Base-by-base conservation (phyloP, 306 rosid species). In the Mimosa bimucronata region DNA sequence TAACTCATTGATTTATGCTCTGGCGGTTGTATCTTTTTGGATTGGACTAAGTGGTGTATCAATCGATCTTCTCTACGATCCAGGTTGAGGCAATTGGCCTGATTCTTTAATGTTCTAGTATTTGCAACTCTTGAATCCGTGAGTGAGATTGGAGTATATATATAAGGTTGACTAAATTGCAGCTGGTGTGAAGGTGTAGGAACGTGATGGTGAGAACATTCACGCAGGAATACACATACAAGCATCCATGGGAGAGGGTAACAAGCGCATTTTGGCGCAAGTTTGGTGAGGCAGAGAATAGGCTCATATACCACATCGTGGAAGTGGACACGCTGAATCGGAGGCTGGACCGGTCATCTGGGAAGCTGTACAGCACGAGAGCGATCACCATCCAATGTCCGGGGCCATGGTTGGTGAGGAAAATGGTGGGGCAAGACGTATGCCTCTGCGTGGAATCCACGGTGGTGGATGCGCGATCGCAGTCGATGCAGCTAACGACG, bases 231-330 rank as follows among this genome's bases (percentile, higher is more conserved):
- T 79, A 94, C 87, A 78, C 89, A 8, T 91, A 90, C 87, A 89
- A 86, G 79, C 98, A 94, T 83, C 97, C 98, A 1, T 94, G 98
- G 97, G 95, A 94, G 68, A 74, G 97, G 75, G 98, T 92, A 57
- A 91, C 90, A 50, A 85, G 90, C 44, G 97, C 97, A 23, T 90
- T 97, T 11, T 92, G 97, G 97, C 94, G 93, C 78, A 94, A 94
- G 82, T 94, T 92, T 81, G 74, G 90, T 4, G 95, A 94, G 25
- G 83, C 89, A 9, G 98, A 94, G 79, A 92, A 92, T 67, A 92
- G 89, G 55, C 94, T 85, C 46, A 55, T 84, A 10, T 77, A 92
- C 15, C 98, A 94, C 37, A 82, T 94, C 77, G 90, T 89, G 69
- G 94, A 94, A 67, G 97, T 90, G 25, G 97, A 94, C 77, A 92